phyloP scores from a whole-genome alignment of 371 early-diverging fungal species.

The Synchytrium microbalum region DNA sequence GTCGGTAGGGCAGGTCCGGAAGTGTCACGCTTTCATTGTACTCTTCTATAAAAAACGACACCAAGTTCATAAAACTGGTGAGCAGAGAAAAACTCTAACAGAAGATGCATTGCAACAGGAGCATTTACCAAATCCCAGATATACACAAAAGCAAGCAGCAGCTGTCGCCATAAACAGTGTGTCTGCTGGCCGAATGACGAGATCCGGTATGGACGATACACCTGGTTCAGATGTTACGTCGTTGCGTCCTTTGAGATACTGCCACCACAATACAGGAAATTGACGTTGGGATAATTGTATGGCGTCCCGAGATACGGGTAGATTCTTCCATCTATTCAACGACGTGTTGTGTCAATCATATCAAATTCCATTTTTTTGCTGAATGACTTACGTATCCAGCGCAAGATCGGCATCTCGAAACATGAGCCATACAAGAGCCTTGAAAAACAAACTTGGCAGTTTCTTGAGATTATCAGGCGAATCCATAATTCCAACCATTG shows the following conservation, averaged over 20 bases:
- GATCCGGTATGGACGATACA: background rate
- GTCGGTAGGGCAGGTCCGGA: background rate
- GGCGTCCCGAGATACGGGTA: conserved; percentile 11
- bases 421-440: conserved; percentile 22
- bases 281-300: conserved; percentile 8
- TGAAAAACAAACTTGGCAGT: conserved; percentile 21
- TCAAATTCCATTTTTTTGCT: too few species aligned
- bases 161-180: background rate
- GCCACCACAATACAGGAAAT: conserved; percentile 24
- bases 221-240: background rate
- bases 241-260: conserved; percentile 13
- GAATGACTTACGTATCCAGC: too few species aligned
- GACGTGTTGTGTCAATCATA: background rate
- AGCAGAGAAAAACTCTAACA: background rate
- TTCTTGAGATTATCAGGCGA: conserved; percentile 13
- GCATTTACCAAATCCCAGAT: background rate
- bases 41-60: background rate
- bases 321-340: background rate
- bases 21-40: background rate
- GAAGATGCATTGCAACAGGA: background rate
- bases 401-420: conserved; percentile 9
- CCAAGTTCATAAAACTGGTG: background rate
- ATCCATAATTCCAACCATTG: conserved; percentile 29
- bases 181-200: background rate
- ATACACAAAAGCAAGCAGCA: background rate